Base-by-base conservation (phyloP, 2,329 filamentous ascomycete species). In the Zarea fungicola region DNA sequence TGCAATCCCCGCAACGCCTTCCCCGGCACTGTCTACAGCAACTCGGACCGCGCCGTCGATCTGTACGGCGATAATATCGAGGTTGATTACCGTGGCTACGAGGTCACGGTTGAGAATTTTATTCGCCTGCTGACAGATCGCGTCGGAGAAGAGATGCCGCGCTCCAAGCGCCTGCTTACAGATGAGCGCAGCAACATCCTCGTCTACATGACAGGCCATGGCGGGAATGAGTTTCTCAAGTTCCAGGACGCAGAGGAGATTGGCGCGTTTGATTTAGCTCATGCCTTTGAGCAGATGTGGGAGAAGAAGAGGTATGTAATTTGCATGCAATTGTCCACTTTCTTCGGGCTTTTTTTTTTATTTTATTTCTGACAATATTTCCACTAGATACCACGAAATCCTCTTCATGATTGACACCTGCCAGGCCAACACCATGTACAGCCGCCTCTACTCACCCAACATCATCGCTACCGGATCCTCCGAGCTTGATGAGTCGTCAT, bases 341-440 rank as follows among this genome's bases (percentile, higher is more conserved):
- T n/a, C n/a, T n/a, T n/a, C n/a, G n/a, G n/a, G n/a, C n/a, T n/a
- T n/a, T n/a, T n/a, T n/a, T n/a, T n/a, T n/a, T n/a, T n/a, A n/a
- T n/a, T 5, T 21, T 16, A 4, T 26, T 36, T 3, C 16, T 45
- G 7, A 45, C 18, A 11, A 14, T 3, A 49, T 35, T 26, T 8
- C 40, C 35, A 7, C 18, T 55, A 87, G 85, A 64, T 99, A 97
- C 69, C 89, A 97, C 66, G 93, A 99, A 69, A 84, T 99, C 58
- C 81, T 99, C 50, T 99, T 99, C 75, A 99, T 99, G 93, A 99
- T 99, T 69, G 93, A 99, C 67, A 99, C 93, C 0, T 99, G 93
- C 72, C 93, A 99, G 72, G 93, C 93, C 48, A 99, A 99, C 67
- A 99, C 93, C 26, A 96, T 99, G 90, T 99, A 96, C 72, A 92